phyloP scores from a whole-genome alignment of 345 rosid species.

The Acer saccharum region DNA sequence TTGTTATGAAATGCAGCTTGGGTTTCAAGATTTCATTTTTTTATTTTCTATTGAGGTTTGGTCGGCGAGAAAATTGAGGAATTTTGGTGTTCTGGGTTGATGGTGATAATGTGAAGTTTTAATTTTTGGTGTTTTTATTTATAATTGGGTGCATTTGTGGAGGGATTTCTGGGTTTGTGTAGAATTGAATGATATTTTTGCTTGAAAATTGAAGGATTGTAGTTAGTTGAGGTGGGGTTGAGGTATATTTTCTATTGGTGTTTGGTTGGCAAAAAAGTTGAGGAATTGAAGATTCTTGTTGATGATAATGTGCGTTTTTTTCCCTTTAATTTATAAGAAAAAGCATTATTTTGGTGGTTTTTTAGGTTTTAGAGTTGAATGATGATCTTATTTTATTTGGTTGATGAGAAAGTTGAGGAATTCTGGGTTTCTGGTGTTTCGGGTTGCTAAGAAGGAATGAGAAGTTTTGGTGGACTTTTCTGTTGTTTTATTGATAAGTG shows the following conservation, averaged over 20 bases:
- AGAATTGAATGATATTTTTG: neutral
- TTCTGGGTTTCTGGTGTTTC: neutral
- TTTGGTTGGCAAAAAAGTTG: neutral
- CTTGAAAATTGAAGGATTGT: neutral
- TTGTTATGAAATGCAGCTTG: neutral
- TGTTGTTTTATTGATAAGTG: neutral
- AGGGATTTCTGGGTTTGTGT: neutral
- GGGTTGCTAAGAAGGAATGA: neutral
- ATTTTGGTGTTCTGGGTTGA: neutral
- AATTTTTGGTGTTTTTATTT: neutral
- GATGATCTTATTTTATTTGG: neutral
- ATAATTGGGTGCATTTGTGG: neutral
- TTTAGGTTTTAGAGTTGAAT: neutral
- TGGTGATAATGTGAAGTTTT: neutral
- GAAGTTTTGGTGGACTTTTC: neutral
- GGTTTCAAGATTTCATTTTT: neutral
- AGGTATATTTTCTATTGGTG: neutral
- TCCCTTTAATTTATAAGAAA: neutral
- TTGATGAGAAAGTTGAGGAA: neutral
- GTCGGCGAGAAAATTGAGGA: neutral
- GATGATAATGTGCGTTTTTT: slow-evolving; percentile 62
- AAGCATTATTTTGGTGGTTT: neutral
- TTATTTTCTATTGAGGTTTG: neutral
- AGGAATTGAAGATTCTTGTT: slow-evolving; percentile 14
- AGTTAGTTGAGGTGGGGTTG: neutral